phyloP scores from a whole-genome alignment of 1,284 basidiomycete species.

The Entoloma clypeatum region DNA sequence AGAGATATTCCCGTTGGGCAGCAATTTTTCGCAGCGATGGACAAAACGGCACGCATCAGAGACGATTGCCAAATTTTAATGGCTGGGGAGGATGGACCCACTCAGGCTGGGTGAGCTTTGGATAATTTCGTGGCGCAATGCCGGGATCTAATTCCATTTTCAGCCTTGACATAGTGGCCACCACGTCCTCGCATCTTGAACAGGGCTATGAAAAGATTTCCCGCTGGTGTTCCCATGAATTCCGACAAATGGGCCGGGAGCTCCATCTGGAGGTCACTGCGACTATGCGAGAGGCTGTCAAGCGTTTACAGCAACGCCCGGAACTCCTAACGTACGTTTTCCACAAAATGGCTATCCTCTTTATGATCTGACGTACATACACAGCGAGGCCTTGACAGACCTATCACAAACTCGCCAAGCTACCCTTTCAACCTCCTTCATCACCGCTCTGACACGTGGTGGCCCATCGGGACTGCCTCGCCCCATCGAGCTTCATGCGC shows the following conservation, averaged over 20 bases:
- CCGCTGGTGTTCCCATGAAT: constrained; percentile 84
- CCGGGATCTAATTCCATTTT: constrained; percentile 2
- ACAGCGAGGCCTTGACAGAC: constrained; percentile 72
- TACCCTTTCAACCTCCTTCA: constrained; percentile 77
- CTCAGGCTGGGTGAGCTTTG: constrained; percentile 72
- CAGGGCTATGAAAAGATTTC: constrained; percentile 87
- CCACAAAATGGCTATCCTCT: not conserved
- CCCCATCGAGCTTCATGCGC: constrained; percentile 95
- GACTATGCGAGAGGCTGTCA: constrained; percentile 71
- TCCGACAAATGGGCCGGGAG: constrained; percentile 78
- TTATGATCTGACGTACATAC: constrained; percentile 6
- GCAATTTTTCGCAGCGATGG: constrained; percentile 82
- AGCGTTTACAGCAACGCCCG: constrained; percentile 68
- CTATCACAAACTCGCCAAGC: constrained; percentile 83
- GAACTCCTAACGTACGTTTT: constrained; percentile 72
- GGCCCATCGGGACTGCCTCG: constrained; percentile 85
- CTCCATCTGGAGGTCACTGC: constrained; percentile 74
- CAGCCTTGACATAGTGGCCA: constrained; percentile 85
- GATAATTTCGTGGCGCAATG: constrained; percentile 1
- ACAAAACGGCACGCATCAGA: constrained; percentile 80
- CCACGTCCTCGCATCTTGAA: constrained; percentile 80
- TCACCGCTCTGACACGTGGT: constrained; percentile 86
- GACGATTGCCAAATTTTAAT: constrained; percentile 84
- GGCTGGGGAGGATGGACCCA: constrained; percentile 80
- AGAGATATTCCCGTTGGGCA: constrained; percentile 73